Evolutionary conservation across 441 rosid species (phyloP), one percentile per base, ranked within the genome.

Genomic region (Jatropha multifida): DNA sequence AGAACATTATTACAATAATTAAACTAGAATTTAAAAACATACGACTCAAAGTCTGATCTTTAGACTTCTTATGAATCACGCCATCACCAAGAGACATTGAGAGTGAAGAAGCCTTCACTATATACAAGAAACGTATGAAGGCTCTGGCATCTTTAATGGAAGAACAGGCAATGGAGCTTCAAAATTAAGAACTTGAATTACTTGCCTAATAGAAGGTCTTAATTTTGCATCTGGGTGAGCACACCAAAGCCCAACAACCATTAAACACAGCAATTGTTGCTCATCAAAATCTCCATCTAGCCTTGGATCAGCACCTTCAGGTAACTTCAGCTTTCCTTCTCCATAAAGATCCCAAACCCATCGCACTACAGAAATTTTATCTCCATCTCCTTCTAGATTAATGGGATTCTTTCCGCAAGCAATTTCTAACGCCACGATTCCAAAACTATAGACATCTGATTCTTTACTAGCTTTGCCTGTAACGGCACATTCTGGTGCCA

Each of bases 341-440:
- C 87, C 90, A 42, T 82, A 79, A 1, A 78, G 76, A 42, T 77
- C 74, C 94, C 92, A 86, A 37, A 79, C 79, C 87, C 88, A 84
- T 58, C 83, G 78, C 7, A 84, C 82, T 73, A 85, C 15, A 4
- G 72, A 54, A 7, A 42, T 17, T 17, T 69, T 10, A 3, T 70
- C 12, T 0, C 54, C 17, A 7, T 14, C 13, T 14, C 54, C 73
- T 9, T 20, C 38, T 0, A 52, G 60, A 38, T 79, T 75, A 38
- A 80, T 58, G 5, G 71, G n/a, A 32, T 18, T 83, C 65, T 78
- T 81, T 20, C 89, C 87, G 0, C 82, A 71, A 26, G 80, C 85
- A 0, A 85, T 82, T 73, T 82, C 86, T 10, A 84, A n/a, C 0
- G 75, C 70, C 3, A 84, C 88, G 0, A 84, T 63, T 0, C 86